These are phyloP conservation scores for Fusarium xylarioides DNA, from an alignment of 2,329 filamentous ascomycete genomes.

Conservation along the genomic window DNA sequence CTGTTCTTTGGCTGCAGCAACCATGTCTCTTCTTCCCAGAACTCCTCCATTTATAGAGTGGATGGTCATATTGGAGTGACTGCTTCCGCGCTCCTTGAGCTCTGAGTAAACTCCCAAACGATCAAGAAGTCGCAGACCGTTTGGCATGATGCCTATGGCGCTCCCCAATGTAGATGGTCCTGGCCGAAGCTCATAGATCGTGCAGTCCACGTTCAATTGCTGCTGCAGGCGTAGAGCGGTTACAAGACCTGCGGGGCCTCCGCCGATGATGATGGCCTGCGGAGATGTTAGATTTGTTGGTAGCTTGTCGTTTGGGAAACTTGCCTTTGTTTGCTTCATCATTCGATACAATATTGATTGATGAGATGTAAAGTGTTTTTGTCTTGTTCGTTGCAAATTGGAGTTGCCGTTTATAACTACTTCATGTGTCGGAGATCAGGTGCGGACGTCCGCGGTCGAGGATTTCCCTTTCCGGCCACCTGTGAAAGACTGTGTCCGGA, in stretches of 20 bases:
- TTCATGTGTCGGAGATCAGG: neutral
- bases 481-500: neutral
- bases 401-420: neutral
- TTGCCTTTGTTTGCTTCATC: neutral
- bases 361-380: neutral
- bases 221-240: neutral
- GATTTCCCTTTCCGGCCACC: neutral
- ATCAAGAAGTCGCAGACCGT: neutral
- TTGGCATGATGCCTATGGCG: neutral
- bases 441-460: neutral
- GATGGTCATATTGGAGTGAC: neutral
- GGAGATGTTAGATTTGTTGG: neutral
- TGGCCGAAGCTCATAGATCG: neutral
- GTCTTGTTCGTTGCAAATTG: neutral
- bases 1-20: neutral
- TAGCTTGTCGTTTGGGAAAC: neutral
- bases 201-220: neutral
- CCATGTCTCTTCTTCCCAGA: neutral
- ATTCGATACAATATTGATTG: accelerated
- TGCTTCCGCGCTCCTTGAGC: neutral
- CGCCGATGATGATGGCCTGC: neutral
- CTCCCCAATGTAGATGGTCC: neutral
- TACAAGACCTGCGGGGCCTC: neutral
- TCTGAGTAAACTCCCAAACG: neutral
- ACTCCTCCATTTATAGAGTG: neutral